Conservation (phyloP, 1,139 yeast genomes). For the Lodderomyces orthopsilosis region DNA sequence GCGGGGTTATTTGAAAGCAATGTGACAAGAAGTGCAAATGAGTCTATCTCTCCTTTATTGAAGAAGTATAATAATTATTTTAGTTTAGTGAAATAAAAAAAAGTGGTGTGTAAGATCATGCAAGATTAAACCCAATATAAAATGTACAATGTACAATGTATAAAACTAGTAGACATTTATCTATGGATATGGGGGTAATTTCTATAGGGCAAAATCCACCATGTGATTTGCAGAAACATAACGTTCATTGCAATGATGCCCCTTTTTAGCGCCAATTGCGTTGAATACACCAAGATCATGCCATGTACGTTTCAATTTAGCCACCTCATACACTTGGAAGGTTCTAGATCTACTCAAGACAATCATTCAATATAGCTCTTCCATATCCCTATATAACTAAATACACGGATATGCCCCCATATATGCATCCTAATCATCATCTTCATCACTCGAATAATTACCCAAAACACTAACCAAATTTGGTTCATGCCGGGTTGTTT, state of each 20-base stretch:
- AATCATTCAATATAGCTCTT: no score
- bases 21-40: no score
- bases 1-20: neutral
- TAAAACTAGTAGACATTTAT: no score
- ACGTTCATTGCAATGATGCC: no score
- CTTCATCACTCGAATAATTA: slow-evolving; percentile 29
- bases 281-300: neutral
- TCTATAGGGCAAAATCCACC: no score
- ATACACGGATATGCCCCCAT: no score
- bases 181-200: no score
- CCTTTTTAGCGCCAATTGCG: no score
- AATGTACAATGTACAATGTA: neutral
- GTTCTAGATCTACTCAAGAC: neutral
- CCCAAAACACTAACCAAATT: slow-evolving; percentile 12
- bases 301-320: neutral
- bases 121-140: neutral
- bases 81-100: neutral
- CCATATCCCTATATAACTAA: no score
- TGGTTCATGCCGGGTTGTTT: slow-evolving; percentile 6
- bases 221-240: no score
- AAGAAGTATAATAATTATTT: no score
- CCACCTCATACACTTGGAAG: neutral
- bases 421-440: slow-evolving; percentile 13
- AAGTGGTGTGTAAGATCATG: slow-evolving; percentile 3
- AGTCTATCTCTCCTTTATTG: no score